Evolutionary conservation across 331 rosid species (phyloP).

Genomic region (Cydonia oblonga): DNA sequence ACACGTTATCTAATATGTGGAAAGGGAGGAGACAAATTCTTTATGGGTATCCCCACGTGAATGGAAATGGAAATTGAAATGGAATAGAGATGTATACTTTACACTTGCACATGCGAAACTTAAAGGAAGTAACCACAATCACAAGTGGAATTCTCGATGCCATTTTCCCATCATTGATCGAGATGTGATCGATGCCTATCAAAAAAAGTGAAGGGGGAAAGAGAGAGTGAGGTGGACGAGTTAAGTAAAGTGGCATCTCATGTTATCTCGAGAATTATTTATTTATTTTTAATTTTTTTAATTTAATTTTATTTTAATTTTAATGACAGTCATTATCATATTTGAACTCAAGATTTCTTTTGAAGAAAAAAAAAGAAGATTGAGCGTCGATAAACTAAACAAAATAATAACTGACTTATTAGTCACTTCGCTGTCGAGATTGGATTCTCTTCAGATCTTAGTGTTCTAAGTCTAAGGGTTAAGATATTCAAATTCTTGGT

Average conservation of each 20-base stretch:
- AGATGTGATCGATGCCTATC: not conserved
- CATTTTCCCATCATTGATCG: not conserved
- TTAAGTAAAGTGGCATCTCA: not conserved
- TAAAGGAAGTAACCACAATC: not conserved
- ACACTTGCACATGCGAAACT: not conserved
- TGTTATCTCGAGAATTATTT: not conserved
- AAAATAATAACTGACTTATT: no score
- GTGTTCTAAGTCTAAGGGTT: no score
- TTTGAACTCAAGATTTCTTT: no score
- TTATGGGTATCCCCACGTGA: not conserved
- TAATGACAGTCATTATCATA: fast-evolving
- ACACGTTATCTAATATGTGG: no score
- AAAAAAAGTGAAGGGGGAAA: not conserved
- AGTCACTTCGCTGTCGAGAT: no score
- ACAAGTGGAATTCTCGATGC: not conserved
- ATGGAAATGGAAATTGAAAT: not conserved
- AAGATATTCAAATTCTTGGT: no score
- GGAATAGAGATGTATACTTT: not conserved
- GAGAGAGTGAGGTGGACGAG: not conserved
- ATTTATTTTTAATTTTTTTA: no score
- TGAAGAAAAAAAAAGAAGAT: no score
- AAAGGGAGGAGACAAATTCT: no score
- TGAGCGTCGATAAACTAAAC: not conserved
- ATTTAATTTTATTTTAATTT: no score
- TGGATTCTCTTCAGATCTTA: no score